These are phyloP conservation scores for Aurinia saxatilis DNA, from an alignment of 345 rosid species.

Conservation along the genomic window DNA sequence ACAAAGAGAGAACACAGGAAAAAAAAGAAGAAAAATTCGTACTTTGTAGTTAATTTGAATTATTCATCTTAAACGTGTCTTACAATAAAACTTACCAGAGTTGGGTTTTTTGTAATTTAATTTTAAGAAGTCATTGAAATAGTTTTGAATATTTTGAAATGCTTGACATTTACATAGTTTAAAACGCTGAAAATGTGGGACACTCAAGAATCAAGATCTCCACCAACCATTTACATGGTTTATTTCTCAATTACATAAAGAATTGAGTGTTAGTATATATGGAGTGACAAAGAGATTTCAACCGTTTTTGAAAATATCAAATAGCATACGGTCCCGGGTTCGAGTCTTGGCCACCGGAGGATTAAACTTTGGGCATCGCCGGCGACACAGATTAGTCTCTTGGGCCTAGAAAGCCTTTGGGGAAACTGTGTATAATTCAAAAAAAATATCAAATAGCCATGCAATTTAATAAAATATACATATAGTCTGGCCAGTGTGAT, in stretches of 20 bases:
- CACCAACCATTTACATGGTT: too few species aligned
- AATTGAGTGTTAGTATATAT: background rate
- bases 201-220: too few species aligned
- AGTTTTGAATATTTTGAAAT: background rate
- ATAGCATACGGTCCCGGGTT: too few species aligned
- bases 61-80: slow-evolving; percentile 4
- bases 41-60: background rate
- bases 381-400: too few species aligned
- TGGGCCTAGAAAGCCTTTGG: too few species aligned
- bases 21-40: background rate
- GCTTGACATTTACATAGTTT: slow-evolving; percentile 5
- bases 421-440: too few species aligned
- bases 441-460: slow-evolving; percentile 19
- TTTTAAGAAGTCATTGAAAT: background rate
- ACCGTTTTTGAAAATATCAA: too few species aligned
- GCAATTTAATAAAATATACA: slow-evolving; percentile 4
- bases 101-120: background rate
- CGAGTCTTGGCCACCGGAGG: too few species aligned
- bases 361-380: too few species aligned
- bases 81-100: background rate
- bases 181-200: background rate
- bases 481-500: background rate
- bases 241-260: too few species aligned
- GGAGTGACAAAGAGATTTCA: slow-evolving; percentile 4
- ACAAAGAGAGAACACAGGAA: background rate